These are phyloP conservation scores for Pontederia paniculata DNA, from an alignment of 176 grass and related monocot genomes.

Conservation along the genomic window DNA sequence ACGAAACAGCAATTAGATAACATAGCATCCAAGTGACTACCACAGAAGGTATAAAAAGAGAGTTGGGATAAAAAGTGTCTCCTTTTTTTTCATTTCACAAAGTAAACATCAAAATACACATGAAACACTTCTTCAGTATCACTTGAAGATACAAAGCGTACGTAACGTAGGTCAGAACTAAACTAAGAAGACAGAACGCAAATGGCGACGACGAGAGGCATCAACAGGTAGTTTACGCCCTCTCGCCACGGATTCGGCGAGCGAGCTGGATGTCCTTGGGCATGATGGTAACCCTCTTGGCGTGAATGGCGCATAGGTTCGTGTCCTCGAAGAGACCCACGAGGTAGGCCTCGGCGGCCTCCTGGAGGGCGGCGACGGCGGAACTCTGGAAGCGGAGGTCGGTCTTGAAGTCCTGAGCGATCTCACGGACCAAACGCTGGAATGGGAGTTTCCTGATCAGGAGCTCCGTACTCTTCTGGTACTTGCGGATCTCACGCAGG, in stretches of 20 bases:
- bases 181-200: too few species aligned
- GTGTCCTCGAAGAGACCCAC: constrained; percentile 89
- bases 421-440: constrained; percentile 70
- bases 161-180: too few species aligned
- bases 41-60: too few species aligned
- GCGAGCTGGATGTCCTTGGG: constrained; percentile 95
- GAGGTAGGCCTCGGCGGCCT: constrained; percentile 68
- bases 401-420: constrained; percentile 90
- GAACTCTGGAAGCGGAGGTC: constrained; percentile 69
- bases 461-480: constrained; percentile 95
- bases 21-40: too few species aligned
- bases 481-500: constrained; percentile 67
- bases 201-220: too few species aligned
- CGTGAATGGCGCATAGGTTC: constrained; percentile 90
- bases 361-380: constrained; percentile 58
- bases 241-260: constrained; percentile 65
- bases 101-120: too few species aligned
- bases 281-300: constrained; percentile 92
- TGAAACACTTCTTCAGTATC: too few species aligned
- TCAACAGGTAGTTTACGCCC: too few species aligned
- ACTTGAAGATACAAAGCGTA: too few species aligned
- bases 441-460: constrained; percentile 80
- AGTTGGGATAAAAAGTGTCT: too few species aligned
- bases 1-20: too few species aligned
- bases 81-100: too few species aligned